Conservation (phyloP, 441 rosid genomes). For the Syzygium malaccense region DNA sequence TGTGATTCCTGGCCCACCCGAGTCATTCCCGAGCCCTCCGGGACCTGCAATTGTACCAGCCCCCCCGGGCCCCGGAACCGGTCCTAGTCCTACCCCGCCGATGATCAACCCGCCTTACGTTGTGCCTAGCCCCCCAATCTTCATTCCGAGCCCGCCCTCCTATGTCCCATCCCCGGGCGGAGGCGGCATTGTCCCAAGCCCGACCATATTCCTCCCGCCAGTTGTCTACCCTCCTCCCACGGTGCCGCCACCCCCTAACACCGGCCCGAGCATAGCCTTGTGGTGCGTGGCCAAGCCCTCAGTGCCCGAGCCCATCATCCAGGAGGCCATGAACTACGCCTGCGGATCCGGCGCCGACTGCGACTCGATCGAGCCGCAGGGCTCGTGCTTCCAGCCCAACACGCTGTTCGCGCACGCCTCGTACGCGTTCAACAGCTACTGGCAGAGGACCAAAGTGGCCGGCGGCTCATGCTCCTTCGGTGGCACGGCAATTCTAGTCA, state of each 20-base stretch:
- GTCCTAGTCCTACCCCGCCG: conserved; percentile 18
- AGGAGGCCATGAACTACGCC: conserved; percentile 90
- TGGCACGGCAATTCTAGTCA: conserved; percentile 84
- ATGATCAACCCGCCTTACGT: neutral
- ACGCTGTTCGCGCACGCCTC: conserved; percentile 78
- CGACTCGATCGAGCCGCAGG: conserved; percentile 49
- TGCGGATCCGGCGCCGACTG: conserved; percentile 93
- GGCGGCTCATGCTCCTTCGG: conserved; percentile 91
- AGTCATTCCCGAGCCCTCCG: neutral
- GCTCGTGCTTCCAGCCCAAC: conserved; percentile 70
- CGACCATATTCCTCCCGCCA: conserved; percentile 54
- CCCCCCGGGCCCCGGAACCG: neutral
- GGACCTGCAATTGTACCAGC: neutral
- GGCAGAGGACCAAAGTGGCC: conserved; percentile 64
- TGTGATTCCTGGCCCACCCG: conserved; percentile 22
- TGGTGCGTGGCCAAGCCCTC: conserved; percentile 96
- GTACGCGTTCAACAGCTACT: conserved; percentile 84
- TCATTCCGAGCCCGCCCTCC: conserved; percentile 32
- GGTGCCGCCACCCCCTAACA: conserved; percentile 46
- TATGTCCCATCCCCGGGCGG: conserved; percentile 13
- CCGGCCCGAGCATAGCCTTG: conserved; percentile 29
- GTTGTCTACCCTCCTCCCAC: conserved; percentile 69
- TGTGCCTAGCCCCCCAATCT: neutral
- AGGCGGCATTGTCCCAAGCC: conserved; percentile 34
- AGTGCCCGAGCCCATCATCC: conserved; percentile 82